These are phyloP conservation scores for Toxicodendron radicans DNA, from an alignment of 345 rosid species.

Conservation along the genomic window DNA sequence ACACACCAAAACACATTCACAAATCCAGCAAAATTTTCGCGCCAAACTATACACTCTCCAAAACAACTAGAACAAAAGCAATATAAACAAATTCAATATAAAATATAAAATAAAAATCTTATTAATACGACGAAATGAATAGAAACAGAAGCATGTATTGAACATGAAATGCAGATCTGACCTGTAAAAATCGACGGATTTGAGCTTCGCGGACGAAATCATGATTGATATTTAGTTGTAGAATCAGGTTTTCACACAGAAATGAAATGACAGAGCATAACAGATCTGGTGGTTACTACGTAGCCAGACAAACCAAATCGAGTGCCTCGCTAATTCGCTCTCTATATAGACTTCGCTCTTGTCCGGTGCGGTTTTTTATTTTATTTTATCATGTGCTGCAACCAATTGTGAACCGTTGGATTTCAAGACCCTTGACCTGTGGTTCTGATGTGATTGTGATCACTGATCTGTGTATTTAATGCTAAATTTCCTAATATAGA, in stretches of 20 bases:
- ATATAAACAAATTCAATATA: neutral
- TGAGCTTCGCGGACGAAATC: conserved; percentile 64
- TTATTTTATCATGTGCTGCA: neutral
- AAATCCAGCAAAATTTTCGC: neutral
- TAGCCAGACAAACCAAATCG: neutral
- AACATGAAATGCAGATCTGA: conserved; percentile 31
- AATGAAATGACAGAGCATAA: conserved; percentile 20
- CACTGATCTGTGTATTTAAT: too few species aligned
- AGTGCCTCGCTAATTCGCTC: neutral
- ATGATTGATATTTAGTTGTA: conserved; percentile 28
- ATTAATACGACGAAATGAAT: neutral
- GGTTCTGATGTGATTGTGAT: too few species aligned
- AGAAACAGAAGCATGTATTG: neutral
- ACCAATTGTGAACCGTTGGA: too few species aligned
- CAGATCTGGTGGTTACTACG: conserved; percentile 15
- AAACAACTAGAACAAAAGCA: too few species aligned
- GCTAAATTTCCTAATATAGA: too few species aligned
- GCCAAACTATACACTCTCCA: neutral
- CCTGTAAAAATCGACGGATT: conserved; percentile 78
- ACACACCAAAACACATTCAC: neutral
- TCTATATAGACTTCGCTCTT: neutral
- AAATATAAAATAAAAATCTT: neutral
- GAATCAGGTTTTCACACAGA: conserved; percentile 4
- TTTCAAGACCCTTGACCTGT: too few species aligned
- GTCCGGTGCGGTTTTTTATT: neutral